Evolutionary conservation across 2,329 filamentous ascomycete genomes (phyloP).

Genomic region (Aspergillus versicolor): DNA sequence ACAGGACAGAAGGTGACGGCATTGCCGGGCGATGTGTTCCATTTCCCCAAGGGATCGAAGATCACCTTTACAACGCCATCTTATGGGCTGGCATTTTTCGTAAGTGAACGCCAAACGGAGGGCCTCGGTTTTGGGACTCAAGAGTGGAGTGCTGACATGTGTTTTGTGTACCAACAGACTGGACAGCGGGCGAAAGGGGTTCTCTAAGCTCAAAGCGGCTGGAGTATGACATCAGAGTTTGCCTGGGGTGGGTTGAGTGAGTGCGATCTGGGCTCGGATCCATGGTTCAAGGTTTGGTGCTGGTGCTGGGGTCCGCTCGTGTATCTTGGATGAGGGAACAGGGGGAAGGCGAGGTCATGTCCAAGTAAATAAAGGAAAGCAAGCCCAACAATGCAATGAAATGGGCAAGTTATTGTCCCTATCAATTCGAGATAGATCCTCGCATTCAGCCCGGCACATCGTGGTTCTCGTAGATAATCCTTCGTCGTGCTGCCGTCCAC

Average conservation of each 20-base stretch:
- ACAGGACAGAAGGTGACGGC: slow-evolving; percentile 61
- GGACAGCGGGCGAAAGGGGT: slow-evolving; percentile 31
- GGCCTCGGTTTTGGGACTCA: not conserved
- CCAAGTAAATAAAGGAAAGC: not conserved
- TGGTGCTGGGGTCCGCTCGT: not conserved
- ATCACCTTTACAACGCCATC: slow-evolving; percentile 65
- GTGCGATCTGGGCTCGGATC: slow-evolving; percentile 1
- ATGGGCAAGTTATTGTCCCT: too few species aligned
- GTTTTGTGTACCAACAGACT: slow-evolving; percentile 20
- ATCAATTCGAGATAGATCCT: too few species aligned
- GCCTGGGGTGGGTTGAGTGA: not conserved
- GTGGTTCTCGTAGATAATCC: not conserved
- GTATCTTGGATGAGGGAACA: not conserved
- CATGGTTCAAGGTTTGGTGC: slow-evolving; percentile 1
- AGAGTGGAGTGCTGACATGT: slow-evolving; percentile 8
- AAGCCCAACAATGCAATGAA: not conserved
- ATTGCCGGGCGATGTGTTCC: slow-evolving; percentile 64
- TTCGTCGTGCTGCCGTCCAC: not conserved
- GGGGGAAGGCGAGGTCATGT: too few species aligned
- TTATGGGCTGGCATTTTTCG: slow-evolving; percentile 62
- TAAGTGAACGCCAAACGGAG: slow-evolving; percentile 24
- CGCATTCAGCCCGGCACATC: too few species aligned
- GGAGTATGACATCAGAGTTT: slow-evolving; percentile 7
- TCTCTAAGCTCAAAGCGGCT: slow-evolving; percentile 8
- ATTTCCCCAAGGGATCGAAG: slow-evolving; percentile 64